Conservation (phyloP, 495 filamentous ascomycete genomes). For the Mycothermus thermophilus region DNA sequence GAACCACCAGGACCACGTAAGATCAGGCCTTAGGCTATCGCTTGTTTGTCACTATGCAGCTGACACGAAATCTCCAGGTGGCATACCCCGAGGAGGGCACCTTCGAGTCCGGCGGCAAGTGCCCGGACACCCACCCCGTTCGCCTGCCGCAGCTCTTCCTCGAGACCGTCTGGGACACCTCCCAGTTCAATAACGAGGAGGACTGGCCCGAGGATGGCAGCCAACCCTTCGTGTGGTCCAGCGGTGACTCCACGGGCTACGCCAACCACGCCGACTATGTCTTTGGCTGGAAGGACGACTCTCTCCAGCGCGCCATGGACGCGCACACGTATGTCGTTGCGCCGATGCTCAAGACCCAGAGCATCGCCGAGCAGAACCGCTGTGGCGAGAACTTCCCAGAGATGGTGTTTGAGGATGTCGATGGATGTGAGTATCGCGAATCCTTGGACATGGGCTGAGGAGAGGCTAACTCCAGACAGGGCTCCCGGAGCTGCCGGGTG, state of each 20-base stretch:
- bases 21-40: no score
- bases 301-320: constrained; percentile 36
- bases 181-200: constrained; percentile 22
- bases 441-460: neutral
- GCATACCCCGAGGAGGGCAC: constrained; percentile 36
- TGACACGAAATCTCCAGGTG: constrained; percentile 45
- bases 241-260: constrained; percentile 13
- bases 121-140: constrained; percentile 45
- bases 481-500: constrained; percentile 3
- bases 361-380: constrained; percentile 25
- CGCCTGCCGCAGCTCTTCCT: constrained; percentile 50
- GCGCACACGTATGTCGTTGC: constrained; percentile 23
- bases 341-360: constrained; percentile 26
- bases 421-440: constrained; percentile 19
- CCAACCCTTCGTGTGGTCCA: constrained; percentile 16
- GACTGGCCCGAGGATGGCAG: constrained; percentile 16
- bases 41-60: no score
- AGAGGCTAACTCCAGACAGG: neutral
- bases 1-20: constrained; percentile 37
- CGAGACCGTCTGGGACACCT: constrained; percentile 44
- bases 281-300: constrained; percentile 54
- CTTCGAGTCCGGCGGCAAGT: constrained; percentile 36
- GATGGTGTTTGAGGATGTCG: constrained; percentile 24
- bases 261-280: constrained; percentile 56
- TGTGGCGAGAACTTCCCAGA: constrained; percentile 15